Evolutionary conservation across 768 basidiomycete genomes (phyloP).

Genomic region (Megacollybia marginata): DNA sequence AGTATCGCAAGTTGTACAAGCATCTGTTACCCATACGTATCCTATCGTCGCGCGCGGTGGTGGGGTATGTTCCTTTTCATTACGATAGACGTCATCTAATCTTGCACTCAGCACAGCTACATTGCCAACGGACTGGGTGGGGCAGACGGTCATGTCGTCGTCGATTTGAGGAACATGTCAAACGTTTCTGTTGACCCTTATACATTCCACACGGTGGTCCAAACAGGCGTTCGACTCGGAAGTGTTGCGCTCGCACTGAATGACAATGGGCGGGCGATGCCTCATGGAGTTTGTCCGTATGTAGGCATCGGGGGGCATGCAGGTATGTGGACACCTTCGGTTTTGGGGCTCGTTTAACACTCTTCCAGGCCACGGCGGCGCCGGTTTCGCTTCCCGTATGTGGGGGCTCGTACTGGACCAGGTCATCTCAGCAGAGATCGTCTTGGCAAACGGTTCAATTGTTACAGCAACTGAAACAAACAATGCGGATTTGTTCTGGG

Average conservation of each 20-base stretch:
- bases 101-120: slow-evolving; percentile 34
- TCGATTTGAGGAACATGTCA: slow-evolving; percentile 37
- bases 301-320: slow-evolving; percentile 50
- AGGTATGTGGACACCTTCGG: slow-evolving; percentile 11
- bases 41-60: slow-evolving; percentile 37
- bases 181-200: slow-evolving; percentile 26
- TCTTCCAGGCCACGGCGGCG: slow-evolving; percentile 26
- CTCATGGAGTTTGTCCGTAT: slow-evolving; percentile 45
- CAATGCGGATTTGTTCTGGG: slow-evolving; percentile 47
- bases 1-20: slow-evolving; percentile 27
- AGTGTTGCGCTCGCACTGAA: slow-evolving; percentile 34
- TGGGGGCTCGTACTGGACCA: slow-evolving; percentile 47
- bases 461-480: slow-evolving; percentile 22
- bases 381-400: slow-evolving; percentile 38
- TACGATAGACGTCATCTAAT: neutral
- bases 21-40: slow-evolving; percentile 24
- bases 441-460: slow-evolving; percentile 37
- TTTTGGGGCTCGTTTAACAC: neutral
- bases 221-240: slow-evolving; percentile 38
- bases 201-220: slow-evolving; percentile 28
- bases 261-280: slow-evolving; percentile 33
- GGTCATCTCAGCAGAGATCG: slow-evolving; percentile 31
- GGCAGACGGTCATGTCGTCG: slow-evolving; percentile 29
- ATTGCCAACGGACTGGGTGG: slow-evolving; percentile 40
- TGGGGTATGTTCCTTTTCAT: slow-evolving; percentile 23